Evolutionary conservation across 2,329 filamentous ascomycete genomes (phyloP).

Genomic region (Knoxdaviesia proteae): DNA sequence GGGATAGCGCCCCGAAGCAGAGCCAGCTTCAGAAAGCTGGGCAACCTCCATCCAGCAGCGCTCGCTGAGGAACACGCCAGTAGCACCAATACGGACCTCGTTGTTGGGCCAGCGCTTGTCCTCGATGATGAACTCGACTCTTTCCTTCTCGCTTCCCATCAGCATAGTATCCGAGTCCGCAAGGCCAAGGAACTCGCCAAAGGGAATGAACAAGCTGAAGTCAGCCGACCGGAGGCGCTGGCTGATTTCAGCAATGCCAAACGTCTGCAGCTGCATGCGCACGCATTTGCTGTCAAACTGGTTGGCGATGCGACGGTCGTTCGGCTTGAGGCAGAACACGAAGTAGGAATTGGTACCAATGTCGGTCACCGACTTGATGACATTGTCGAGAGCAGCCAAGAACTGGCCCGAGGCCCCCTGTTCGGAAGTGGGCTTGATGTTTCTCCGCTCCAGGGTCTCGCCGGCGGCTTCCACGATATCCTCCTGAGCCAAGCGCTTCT

Average conservation of each 20-base stretch:
- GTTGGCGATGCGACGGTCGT: conserved; percentile 89
- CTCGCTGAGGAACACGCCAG: conserved; percentile 89
- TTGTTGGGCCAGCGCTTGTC: conserved; percentile 84
- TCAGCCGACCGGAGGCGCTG: conserved; percentile 82
- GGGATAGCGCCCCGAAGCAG: conserved; percentile 21
- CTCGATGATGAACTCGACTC: conserved; percentile 76
- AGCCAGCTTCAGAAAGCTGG: conserved; percentile 38
- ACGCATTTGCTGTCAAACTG: conserved; percentile 99
- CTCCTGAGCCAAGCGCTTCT: conserved; percentile 21
- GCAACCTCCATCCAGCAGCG: conserved; percentile 86
- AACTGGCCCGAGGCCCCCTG: conserved; percentile 90
- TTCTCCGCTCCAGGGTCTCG: conserved; percentile 23
- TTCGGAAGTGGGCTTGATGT: conserved; percentile 28
- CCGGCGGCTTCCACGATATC: conserved; percentile 24
- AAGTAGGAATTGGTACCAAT: conserved; percentile 85
- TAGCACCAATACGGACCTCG: conserved; percentile 76
- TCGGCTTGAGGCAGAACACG: conserved; percentile 91
- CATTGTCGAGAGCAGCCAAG: conserved; percentile 69
- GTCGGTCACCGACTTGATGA: conserved; percentile 67
- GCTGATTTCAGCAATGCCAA: conserved; percentile 93
- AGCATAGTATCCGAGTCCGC: conserved; percentile 68
- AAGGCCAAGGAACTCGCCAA: conserved; percentile 82
- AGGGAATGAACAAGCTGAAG: conserved; percentile 88
- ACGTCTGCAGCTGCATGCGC: conserved; percentile 77
- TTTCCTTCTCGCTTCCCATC: conserved; percentile 81